A percentile compares a stretch with the other conserved stretches of the same genome.
Evolutionary conservation across 2,329 filamentous ascomycete genomes (phyloP).

Genomic region (Botryotinia calthae): DNA sequence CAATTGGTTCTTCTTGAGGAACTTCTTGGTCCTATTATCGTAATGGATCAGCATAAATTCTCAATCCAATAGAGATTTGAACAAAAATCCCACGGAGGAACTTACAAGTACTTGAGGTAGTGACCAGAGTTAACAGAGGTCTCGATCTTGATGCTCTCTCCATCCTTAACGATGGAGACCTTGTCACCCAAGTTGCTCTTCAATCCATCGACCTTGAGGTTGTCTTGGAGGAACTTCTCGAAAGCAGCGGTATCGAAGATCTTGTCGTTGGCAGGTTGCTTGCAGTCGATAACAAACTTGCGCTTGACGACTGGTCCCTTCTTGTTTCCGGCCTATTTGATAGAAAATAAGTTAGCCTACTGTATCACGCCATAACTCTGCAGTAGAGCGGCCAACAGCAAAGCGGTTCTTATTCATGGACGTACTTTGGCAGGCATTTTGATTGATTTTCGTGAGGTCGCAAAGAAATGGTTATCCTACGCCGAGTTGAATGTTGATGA

Average conservation of each 20-base stretch:
- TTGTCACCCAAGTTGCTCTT: constrained; percentile 96
- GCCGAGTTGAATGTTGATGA: constrained; percentile 38
- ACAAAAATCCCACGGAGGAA: constrained; percentile 29
- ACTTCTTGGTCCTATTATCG: constrained; percentile 89
- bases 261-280: constrained; percentile 97
- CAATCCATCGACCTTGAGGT: constrained; percentile 99
- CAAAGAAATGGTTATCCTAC: constrained; percentile 66
- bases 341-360: constrained; percentile 81
- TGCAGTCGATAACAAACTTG: constrained; percentile 94
- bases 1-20: constrained; percentile 99
- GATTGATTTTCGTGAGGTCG: constrained; percentile 48
- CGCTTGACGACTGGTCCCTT: constrained; percentile 33
- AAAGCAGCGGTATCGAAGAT: constrained; percentile 99
- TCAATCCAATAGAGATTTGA: neutral
- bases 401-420: constrained; percentile 68
- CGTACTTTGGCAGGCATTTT: constrained; percentile 92
- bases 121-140: constrained; percentile 97
- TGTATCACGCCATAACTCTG: constrained; percentile 63
- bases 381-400: constrained; percentile 74
- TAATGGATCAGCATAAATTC: constrained; percentile 30
- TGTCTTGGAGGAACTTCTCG: constrained; percentile 99
- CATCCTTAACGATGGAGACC: constrained; percentile 84
- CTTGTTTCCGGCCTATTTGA: constrained; percentile 59
- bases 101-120: constrained; percentile 99
- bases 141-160: constrained; percentile 94